Conservation (phyloP, 345 rosid genomes). For the Populus ilicifolia region DNA sequence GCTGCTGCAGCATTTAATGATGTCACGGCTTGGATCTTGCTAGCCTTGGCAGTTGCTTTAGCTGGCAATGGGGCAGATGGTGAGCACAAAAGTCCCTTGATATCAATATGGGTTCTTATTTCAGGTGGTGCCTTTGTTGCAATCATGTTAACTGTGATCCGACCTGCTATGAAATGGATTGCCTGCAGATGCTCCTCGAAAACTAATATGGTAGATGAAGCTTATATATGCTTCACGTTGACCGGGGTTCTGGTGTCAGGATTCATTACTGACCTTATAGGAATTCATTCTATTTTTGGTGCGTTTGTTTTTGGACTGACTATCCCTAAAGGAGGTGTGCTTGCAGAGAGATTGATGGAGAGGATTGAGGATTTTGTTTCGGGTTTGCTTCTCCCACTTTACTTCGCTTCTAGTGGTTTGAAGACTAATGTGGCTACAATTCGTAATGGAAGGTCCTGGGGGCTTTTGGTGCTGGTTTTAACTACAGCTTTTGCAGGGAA, state of each 20-base stretch:
- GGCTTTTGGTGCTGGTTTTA: constrained; percentile 40
- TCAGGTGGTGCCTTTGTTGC: constrained; percentile 43
- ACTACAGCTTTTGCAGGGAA: constrained; percentile 51
- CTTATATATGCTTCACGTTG: constrained; percentile 43
- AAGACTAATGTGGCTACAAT: constrained; percentile 52
- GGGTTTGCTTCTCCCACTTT: constrained; percentile 47
- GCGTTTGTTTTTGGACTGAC: constrained; percentile 48
- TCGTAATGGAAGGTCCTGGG: constrained; percentile 44
- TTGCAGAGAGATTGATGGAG: constrained; percentile 34
- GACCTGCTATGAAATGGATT: constrained; percentile 26
- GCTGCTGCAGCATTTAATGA: constrained; percentile 89
- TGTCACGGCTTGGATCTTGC: constrained; percentile 73
- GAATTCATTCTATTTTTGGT: constrained; percentile 56
- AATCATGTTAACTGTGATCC: constrained; percentile 25
- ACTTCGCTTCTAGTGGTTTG: constrained; percentile 57
- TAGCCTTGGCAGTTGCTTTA: constrained; percentile 70
- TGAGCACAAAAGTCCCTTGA: constrained; percentile 20
- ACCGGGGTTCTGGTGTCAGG: constrained; percentile 47
- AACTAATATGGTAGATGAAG: constrained; percentile 35
- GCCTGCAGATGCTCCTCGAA: constrained; percentile 22
- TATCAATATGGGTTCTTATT: constrained; percentile 48
- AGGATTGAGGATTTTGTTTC: constrained; percentile 54
- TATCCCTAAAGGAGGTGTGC: constrained; percentile 45
- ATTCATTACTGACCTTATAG: constrained; percentile 48
- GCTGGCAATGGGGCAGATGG: constrained; percentile 27